Conservation (phyloP, 108 stramenopile species). For the Aureococcus anophagefferens region DNA sequence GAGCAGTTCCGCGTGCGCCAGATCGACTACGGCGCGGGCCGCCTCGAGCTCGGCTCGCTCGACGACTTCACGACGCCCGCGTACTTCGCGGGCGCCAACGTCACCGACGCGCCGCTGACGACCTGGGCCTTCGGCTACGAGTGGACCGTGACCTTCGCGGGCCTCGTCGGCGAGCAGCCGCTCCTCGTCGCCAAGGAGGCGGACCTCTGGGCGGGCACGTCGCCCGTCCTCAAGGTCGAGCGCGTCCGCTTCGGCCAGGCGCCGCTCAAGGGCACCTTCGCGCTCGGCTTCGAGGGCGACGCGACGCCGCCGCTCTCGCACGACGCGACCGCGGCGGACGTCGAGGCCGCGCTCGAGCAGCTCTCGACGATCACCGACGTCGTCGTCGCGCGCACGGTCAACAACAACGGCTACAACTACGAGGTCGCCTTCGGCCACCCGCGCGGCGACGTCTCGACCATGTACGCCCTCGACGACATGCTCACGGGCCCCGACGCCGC, state of each 20-base stretch:
- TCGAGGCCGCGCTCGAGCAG: conserved; percentile 58
- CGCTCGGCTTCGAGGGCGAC: conserved; percentile 48
- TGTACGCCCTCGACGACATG: neutral
- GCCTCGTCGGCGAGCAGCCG: conserved; percentile 58
- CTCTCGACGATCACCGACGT: conserved; percentile 56
- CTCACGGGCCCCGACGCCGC: conserved; percentile 58
- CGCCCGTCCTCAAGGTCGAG: conserved; percentile 43
- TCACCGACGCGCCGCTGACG: conserved; percentile 32
- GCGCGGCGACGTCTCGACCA: no score
- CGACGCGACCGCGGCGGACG: conserved; percentile 45
- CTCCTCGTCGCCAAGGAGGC: conserved; percentile 45
- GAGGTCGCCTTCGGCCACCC: conserved; percentile 55
- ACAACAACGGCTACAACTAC: conserved; percentile 73
- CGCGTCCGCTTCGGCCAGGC: conserved; percentile 47
- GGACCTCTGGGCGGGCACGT: conserved; percentile 64
- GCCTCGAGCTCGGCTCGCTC: conserved; percentile 25
- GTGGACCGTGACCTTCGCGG: conserved; percentile 60
- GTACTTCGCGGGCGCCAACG: conserved; percentile 24
- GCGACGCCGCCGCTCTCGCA: conserved; percentile 47
- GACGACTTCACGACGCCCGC: neutral
- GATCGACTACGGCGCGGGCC: conserved; percentile 44
- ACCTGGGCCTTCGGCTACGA: conserved; percentile 67
- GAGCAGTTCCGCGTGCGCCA: conserved; percentile 35
- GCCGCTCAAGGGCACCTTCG: conserved; percentile 61
- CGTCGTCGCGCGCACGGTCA: conserved; percentile 41